Percentiles rank a stretch among this genome's conserved stretches.
Conservation (phyloP, 768 basidiomycete species). For the Termitomyces sp. region DNA sequence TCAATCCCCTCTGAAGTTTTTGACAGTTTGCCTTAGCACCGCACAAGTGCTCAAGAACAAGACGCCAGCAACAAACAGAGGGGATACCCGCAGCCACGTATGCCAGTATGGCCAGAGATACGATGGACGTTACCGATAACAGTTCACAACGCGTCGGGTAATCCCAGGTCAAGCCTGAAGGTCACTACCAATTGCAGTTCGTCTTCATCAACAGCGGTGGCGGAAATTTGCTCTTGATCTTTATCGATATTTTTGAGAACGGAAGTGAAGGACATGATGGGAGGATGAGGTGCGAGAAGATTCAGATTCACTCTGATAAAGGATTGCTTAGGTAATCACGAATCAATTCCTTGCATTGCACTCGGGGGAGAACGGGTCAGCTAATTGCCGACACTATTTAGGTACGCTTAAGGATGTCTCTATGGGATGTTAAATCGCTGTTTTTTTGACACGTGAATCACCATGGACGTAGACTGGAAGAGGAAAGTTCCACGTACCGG, state of each 20-base stretch:
- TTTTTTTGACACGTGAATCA: background rate
- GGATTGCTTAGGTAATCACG: slow-evolving; percentile 9
- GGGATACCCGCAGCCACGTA: slow-evolving; percentile 87
- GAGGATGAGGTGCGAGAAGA: slow-evolving; percentile 1
- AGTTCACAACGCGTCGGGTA: slow-evolving; percentile 27
- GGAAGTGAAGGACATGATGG: slow-evolving; percentile 21
- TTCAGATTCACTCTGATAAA: slow-evolving; percentile 1
- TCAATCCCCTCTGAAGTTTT: slow-evolving; percentile 65
- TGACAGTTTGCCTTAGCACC: slow-evolving; percentile 20
- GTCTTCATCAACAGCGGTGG: slow-evolving; percentile 36
- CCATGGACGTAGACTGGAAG: background rate
- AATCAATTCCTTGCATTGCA: background rate
- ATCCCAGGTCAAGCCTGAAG: slow-evolving; percentile 24
- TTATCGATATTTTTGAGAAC: slow-evolving; percentile 21
- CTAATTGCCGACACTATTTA: background rate
- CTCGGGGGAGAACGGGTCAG: background rate
- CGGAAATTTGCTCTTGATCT: slow-evolving; percentile 22
- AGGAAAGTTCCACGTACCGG: slow-evolving; percentile 43
- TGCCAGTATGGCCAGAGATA: slow-evolving; percentile 57
- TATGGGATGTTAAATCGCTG: slow-evolving; percentile 31
- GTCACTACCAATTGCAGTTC: slow-evolving; percentile 45
- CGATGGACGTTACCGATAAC: slow-evolving; percentile 71
- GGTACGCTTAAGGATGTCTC: background rate
- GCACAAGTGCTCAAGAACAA: slow-evolving; percentile 18
- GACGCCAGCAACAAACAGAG: slow-evolving; percentile 27